These are phyloP conservation scores for Torulaspora microellipsoides DNA, from an alignment of 805 yeast genomes.

Conservation along the genomic window DNA sequence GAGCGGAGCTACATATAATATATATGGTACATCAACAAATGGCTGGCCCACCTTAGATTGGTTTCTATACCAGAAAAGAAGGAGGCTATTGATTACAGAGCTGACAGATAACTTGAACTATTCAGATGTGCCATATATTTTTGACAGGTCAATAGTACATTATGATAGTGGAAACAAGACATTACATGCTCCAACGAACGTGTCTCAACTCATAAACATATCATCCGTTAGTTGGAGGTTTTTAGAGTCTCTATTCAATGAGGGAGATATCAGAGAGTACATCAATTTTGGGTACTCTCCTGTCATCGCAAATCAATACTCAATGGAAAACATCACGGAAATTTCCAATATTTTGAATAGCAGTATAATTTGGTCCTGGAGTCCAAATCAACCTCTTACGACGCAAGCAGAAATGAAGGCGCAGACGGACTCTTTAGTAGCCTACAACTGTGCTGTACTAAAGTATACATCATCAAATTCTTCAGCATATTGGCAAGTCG, in stretches of 20 bases:
- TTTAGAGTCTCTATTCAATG: conserved; percentile 43
- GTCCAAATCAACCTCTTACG: conserved; percentile 45
- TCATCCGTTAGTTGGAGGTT: conserved; percentile 36
- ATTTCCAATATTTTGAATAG: conserved; percentile 34
- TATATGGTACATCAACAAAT: conserved; percentile 7
- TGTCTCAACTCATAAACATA: conserved; percentile 10
- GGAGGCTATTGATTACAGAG: conserved; percentile 38
- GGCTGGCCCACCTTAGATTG: conserved; percentile 37
- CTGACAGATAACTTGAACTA: conserved; percentile 26
- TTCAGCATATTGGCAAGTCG: conserved; percentile 55
- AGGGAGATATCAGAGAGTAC: conserved; percentile 36
- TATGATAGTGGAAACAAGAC: conserved; percentile 21
- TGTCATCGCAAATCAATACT: conserved; percentile 43
- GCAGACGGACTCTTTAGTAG: conserved; percentile 22
- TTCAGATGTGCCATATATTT: conserved; percentile 33
- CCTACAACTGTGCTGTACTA: conserved; percentile 44
- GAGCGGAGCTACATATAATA: conserved; percentile 15
- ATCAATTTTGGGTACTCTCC: conserved; percentile 64
- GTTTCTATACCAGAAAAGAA: conserved; percentile 35
- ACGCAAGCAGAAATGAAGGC: conserved; percentile 14
- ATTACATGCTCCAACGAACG: conserved; percentile 19
- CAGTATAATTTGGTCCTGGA: conserved; percentile 72
- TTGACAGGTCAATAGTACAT: conserved; percentile 22
- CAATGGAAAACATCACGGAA: conserved; percentile 19
- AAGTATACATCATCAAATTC: conserved; percentile 17